Evolutionary conservation across 2,329 filamentous ascomycete genomes (phyloP).

Genomic region (Fusarium compactum): DNA sequence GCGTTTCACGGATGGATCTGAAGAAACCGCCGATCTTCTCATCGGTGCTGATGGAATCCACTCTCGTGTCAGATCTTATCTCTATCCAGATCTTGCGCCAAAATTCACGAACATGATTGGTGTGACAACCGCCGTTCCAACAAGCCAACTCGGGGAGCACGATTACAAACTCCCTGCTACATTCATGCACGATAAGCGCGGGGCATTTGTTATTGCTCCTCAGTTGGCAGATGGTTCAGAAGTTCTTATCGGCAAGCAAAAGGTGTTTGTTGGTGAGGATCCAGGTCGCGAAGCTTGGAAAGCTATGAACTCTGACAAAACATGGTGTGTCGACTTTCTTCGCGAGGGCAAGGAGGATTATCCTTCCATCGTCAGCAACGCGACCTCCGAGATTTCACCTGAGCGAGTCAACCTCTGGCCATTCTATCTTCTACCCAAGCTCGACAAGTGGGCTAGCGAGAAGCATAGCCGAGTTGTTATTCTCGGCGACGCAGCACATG

Average conservation of each 20-base stretch:
- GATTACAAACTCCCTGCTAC: constrained; percentile 58
- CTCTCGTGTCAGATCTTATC: constrained; percentile 63
- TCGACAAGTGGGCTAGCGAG: constrained; percentile 56
- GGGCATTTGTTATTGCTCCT: constrained; percentile 64
- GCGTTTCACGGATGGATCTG: constrained; percentile 61
- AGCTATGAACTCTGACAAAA: constrained; percentile 54
- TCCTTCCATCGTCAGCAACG: constrained; percentile 53
- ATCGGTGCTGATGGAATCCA: constrained; percentile 72
- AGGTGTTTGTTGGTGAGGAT: constrained; percentile 49
- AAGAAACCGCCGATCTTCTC: constrained; percentile 57
- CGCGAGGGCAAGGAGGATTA: constrained; percentile 52
- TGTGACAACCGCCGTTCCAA: constrained; percentile 53
- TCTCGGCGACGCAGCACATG: constrained; percentile 62
- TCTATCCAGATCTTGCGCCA: constrained; percentile 62
- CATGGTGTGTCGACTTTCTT: constrained; percentile 51
- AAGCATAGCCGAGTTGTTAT: constrained; percentile 55
- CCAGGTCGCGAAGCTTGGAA: constrained; percentile 59
- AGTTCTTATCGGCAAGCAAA: constrained; percentile 61
- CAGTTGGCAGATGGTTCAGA: constrained; percentile 63
- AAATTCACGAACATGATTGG: constrained; percentile 62
- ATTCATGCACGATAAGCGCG: constrained; percentile 55
- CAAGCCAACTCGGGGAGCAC: constrained; percentile 51
- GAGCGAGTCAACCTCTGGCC: constrained; percentile 61
- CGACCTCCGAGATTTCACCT: constrained; percentile 49
- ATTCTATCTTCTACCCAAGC: constrained; percentile 61